phyloP scores from a whole-genome alignment of 306 rosid genomes.

The Cicer arietinum region DNA sequence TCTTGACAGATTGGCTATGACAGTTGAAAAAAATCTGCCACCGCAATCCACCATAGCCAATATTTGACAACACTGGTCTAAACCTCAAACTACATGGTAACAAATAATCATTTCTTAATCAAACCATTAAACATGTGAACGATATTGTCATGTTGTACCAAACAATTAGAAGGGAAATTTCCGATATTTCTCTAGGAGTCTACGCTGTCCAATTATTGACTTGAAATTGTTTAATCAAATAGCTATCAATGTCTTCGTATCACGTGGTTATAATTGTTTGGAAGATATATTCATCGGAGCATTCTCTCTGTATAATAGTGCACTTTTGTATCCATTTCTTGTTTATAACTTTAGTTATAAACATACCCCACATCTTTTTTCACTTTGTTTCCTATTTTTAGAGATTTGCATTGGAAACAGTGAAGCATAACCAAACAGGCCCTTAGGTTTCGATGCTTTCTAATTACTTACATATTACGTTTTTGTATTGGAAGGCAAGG shows the following conservation, averaged over 20 bases:
- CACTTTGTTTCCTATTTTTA: not conserved
- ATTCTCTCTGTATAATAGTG: slow-evolving; percentile 1
- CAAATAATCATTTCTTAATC: not conserved
- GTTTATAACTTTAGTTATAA: not conserved
- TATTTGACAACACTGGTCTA: no score
- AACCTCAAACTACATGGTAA: not conserved
- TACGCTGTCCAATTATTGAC: not conserved
- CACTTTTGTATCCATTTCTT: not conserved
- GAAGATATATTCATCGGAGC: slow-evolving; percentile 21
- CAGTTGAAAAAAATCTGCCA: no score
- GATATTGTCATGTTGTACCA: not conserved
- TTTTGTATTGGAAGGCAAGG: slow-evolving; percentile 66
- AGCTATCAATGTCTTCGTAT: not conserved
- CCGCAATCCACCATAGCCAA: no score
- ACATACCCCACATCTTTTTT: not conserved
- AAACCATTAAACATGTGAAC: slow-evolving; percentile 14
- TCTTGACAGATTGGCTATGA: no score
- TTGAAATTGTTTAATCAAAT: slow-evolving; percentile 16
- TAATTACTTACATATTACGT: slow-evolving; percentile 22
- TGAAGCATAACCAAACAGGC: not conserved
- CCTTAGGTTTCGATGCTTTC: not conserved
- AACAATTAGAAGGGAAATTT: slow-evolving; percentile 4
- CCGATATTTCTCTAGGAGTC: slow-evolving; percentile 18
- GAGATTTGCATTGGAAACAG: not conserved
- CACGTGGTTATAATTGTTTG: slow-evolving; percentile 9